These are phyloP conservation scores for Chrysanthemum lavandulifolium DNA, from an alignment of 129 eudicot genomes.

Conservation along the genomic window DNA sequence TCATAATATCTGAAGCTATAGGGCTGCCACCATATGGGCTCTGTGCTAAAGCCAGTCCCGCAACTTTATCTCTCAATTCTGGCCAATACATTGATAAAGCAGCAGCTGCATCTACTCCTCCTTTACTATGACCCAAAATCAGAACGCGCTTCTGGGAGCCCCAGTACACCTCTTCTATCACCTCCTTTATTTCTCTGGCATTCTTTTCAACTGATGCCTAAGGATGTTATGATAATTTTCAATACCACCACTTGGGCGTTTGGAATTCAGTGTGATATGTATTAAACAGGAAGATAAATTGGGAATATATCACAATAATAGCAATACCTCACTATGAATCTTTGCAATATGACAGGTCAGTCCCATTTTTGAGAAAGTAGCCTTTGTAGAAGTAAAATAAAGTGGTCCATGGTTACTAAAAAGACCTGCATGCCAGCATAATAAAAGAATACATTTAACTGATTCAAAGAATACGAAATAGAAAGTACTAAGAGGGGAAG, in stretches of 20 bases:
- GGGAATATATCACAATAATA: not conserved
- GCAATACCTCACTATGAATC: conserved; percentile 95
- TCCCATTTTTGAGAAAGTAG: conserved; percentile 88
- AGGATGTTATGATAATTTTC: conserved; percentile 23
- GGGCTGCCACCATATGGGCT: conserved; percentile 98
- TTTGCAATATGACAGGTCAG: conserved; percentile 96
- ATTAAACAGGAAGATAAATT: not conserved
- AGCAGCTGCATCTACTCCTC: conserved; percentile 92
- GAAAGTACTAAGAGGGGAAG: too few relatives aligned
- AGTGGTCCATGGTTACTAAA: conserved; percentile 99
- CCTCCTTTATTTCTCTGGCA: conserved; percentile 85
- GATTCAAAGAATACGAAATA: not conserved
- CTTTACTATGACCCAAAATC: conserved; percentile 97
- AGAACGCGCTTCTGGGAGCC: conserved; percentile 79
- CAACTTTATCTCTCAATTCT: conserved; percentile 92
- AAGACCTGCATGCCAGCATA: conserved; percentile 57
- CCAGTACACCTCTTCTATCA: conserved; percentile 89
- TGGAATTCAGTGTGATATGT: too few relatives aligned
- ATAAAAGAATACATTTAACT: not conserved
- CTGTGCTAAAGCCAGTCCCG: conserved; percentile 84
- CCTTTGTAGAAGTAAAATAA: conserved; percentile 70
- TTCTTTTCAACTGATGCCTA: conserved; percentile 94
- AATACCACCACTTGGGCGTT: not conserved
- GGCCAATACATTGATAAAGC: conserved; percentile 94
- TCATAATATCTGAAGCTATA: conserved; percentile 84